Percentiles rank a stretch among this genome's conserved stretches.
Evolutionary conservation across 2,329 filamentous ascomycete genomes (phyloP).

Genomic region (Penicillium digitatum): DNA sequence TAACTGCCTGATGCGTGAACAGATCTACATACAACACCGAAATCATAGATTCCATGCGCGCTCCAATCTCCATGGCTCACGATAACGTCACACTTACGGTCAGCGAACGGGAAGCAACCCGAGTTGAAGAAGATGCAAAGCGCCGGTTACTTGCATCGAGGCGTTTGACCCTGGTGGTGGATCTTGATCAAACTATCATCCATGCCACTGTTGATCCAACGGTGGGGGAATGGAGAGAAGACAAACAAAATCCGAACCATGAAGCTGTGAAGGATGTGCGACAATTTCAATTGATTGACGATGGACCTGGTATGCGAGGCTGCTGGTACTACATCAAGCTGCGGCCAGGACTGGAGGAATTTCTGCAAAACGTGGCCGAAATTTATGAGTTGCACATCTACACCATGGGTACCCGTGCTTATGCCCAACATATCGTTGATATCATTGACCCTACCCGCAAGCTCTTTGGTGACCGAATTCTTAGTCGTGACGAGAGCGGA

Average conservation of each 20-base stretch:
- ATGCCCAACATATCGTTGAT: conserved; percentile 83
- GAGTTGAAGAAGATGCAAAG: conserved; percentile 82
- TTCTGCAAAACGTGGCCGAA: conserved; percentile 71
- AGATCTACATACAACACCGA: conserved; percentile 75
- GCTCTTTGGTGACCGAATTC: conserved; percentile 88
- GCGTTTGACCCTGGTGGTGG: conserved; percentile 90
- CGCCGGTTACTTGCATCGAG: conserved; percentile 71
- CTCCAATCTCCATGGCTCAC: conserved; percentile 91
- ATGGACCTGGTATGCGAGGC: conserved; percentile 68
- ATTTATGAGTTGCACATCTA: conserved; percentile 96
- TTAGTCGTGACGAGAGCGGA: conserved; percentile 95
- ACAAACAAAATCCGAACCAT: conserved; percentile 84
- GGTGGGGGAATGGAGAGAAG: conserved; percentile 89
- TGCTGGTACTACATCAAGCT: conserved; percentile 99
- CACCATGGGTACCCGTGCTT: conserved; percentile 98
- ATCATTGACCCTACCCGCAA: conserved; percentile 88
- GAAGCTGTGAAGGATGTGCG: conserved; percentile 83
- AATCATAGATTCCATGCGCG: conserved; percentile 72
- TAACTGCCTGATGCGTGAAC: conserved; percentile 1
- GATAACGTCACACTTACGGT: conserved; percentile 84
- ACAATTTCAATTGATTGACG: conserved; percentile 83
- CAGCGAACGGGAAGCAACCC: conserved; percentile 73
- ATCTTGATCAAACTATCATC: conserved; percentile 97
- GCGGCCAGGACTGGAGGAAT: conserved; percentile 77
- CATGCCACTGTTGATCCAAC: conserved; percentile 97